phyloP scores from a whole-genome alignment of 495 filamentous ascomycete genomes.

The Sporormia fimetaria region DNA sequence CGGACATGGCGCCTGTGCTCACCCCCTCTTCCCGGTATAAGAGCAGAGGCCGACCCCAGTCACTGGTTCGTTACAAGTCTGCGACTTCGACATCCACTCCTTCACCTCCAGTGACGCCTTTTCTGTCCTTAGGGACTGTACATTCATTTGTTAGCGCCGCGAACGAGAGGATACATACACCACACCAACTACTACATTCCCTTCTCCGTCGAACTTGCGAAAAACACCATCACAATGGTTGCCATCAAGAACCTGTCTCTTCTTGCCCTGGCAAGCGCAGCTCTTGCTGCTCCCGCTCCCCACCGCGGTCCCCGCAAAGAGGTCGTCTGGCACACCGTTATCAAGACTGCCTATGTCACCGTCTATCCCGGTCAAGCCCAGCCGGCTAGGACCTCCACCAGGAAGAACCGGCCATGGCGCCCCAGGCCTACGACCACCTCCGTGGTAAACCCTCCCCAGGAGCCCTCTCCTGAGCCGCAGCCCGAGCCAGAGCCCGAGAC shows the following conservation, averaged over 20 bases:
- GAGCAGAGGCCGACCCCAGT: no score
- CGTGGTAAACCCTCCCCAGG: background rate
- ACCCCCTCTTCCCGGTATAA: no score
- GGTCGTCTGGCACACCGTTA: constrained; percentile 5
- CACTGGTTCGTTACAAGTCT: no score
- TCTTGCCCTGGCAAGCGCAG: constrained; percentile 4
- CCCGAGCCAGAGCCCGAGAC: background rate
- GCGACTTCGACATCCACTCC: constrained; percentile 16
- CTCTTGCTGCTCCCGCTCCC: constrained; percentile 4
- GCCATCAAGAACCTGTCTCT: constrained; percentile 1
- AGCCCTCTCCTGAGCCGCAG: background rate
- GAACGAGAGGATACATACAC: background rate
- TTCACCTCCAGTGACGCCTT: constrained; percentile 1
- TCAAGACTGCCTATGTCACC: constrained; percentile 5
- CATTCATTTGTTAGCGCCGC: constrained; percentile 9
- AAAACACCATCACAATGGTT: constrained; percentile 2
- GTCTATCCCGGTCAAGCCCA: background rate
- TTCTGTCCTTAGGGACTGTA: constrained; percentile 1
- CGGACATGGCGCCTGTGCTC: no score
- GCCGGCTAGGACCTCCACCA: background rate
- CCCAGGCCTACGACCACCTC: background rate
- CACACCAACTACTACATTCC: background rate
- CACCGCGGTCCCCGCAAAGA: background rate
- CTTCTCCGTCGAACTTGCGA: constrained; percentile 3
- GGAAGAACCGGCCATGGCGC: background rate